Conservation (phyloP, 1,139 yeast species). For the Hemisphaericaspora xylofermentans region DNA sequence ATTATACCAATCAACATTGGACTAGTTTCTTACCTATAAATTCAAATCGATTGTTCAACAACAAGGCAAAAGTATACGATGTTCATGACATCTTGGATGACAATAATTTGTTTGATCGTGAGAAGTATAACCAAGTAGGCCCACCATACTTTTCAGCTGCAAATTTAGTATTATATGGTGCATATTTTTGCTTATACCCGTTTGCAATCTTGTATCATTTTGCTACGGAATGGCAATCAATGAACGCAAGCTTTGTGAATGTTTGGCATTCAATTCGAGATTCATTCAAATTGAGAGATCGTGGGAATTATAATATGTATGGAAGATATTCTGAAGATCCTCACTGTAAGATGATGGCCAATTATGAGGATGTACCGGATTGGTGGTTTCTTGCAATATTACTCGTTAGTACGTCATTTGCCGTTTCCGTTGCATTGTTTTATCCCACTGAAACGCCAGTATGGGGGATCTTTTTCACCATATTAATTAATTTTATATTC, state of each 20-base stretch:
- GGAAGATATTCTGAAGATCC: slow-evolving; percentile 25
- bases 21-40: slow-evolving; percentile 42
- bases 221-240: slow-evolving; percentile 41
- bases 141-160: slow-evolving; percentile 49
- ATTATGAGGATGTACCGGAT: slow-evolving; percentile 41
- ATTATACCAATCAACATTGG: slow-evolving; percentile 42
- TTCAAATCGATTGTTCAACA: slow-evolving; percentile 37
- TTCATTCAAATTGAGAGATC: slow-evolving; percentile 22
- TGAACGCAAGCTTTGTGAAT: slow-evolving; percentile 39
- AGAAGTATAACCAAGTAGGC: slow-evolving; percentile 33
- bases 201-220: slow-evolving; percentile 42
- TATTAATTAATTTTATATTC: slow-evolving; percentile 34
- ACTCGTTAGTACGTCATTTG: slow-evolving; percentile 29
- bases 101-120: slow-evolving; percentile 30
- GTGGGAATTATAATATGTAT: slow-evolving; percentile 8
- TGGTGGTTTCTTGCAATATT: slow-evolving; percentile 39
- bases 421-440: slow-evolving; percentile 28
- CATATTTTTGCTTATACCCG: slow-evolving; percentile 42
- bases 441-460: slow-evolving; percentile 40
- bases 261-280: slow-evolving; percentile 34
- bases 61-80: slow-evolving; percentile 33
- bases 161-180: slow-evolving; percentile 42
- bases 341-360: slow-evolving; percentile 41
- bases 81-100: slow-evolving; percentile 34
- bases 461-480: slow-evolving; percentile 37